These are phyloP conservation scores for Xylaria sp. DNA, from an alignment of 2,329 filamentous ascomycete genomes.

Conservation along the genomic window DNA sequence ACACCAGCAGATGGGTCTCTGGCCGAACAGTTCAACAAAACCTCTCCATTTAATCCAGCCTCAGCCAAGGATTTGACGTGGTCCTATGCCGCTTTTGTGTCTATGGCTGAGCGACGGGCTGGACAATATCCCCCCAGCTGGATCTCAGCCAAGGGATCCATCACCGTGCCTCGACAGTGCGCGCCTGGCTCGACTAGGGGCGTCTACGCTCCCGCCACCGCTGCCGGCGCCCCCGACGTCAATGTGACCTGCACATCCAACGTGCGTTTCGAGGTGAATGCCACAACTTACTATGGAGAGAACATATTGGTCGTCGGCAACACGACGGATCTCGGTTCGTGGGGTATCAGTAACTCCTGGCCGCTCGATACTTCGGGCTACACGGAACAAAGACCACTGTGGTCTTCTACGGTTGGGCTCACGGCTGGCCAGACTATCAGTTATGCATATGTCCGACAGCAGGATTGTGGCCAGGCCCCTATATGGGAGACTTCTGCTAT, in stretches of 20 bases:
- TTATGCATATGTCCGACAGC: conserved; percentile 53
- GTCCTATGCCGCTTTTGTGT: conserved; percentile 70
- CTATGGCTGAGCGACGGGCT: conserved; percentile 48
- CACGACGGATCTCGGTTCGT: conserved; percentile 49
- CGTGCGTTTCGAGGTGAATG: conserved; percentile 53
- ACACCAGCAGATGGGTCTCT: conserved; percentile 54
- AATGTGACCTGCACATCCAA: conserved; percentile 41
- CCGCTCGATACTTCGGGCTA: conserved; percentile 50
- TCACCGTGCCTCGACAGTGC: conserved; percentile 40
- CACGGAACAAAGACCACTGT: conserved; percentile 50
- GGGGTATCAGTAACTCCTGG: conserved; percentile 47
- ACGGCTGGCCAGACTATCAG: conserved; percentile 48
- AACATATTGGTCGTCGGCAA: conserved; percentile 53
- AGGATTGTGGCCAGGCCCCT: conserved; percentile 49
- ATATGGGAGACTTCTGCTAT: conserved; percentile 48
- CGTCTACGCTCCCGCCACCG: conserved; percentile 43
- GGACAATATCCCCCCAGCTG: conserved; percentile 42
- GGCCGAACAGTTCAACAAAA: conserved; percentile 56
- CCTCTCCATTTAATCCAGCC: conserved; percentile 43
- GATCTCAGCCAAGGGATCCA: conserved; percentile 27
- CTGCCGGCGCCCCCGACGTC: conserved; percentile 45
- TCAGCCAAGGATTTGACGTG: conserved; percentile 66
- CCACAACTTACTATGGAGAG: conserved; percentile 53
- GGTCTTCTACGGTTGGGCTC: conserved; percentile 49
- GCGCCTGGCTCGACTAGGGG: conserved; percentile 34